phyloP scores from a whole-genome alignment of 2,329 filamentous ascomycete species.

The Fulvia fulva region DNA sequence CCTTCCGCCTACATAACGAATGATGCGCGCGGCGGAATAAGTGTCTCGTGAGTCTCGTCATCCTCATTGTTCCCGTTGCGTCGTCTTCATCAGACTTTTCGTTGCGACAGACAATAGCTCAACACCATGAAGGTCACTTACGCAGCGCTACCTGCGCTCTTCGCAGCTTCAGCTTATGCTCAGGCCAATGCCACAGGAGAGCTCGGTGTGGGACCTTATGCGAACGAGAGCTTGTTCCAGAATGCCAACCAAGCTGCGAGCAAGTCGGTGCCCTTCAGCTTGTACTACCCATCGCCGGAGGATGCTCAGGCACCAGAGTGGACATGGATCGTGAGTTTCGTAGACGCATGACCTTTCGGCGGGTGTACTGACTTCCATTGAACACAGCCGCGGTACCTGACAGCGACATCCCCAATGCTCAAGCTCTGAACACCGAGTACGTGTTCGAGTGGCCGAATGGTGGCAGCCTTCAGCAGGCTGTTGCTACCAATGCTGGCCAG shows the following conservation, averaged over 20 bases:
- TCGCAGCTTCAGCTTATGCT: background rate
- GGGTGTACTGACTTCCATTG: background rate
- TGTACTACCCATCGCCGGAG: slow-evolving; percentile 2
- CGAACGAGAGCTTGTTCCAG: background rate
- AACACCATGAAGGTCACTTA: background rate
- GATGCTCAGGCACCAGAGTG: background rate
- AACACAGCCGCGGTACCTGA: background rate
- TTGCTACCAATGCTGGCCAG: background rate
- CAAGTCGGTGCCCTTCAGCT: slow-evolving; percentile 1
- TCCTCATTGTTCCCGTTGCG: background rate
- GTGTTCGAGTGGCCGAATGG: background rate
- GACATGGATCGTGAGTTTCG: background rate
- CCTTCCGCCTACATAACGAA: background rate
- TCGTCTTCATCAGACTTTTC: background rate
- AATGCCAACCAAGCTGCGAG: background rate
- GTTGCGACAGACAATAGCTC: background rate
- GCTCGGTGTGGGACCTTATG: slow-evolving; percentile 1
- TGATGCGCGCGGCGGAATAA: background rate
- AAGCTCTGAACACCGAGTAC: slow-evolving; percentile 3
- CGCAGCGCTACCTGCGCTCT: background rate
- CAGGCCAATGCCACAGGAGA: slow-evolving; percentile 1
- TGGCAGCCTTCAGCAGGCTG: background rate
- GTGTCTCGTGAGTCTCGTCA: background rate
- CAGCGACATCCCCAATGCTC: slow-evolving; percentile 2
- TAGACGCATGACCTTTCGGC: too few relatives aligned